These are phyloP conservation scores for Osmanthus fragrans DNA, from an alignment of 257 asterid species.

Conservation along the genomic window DNA sequence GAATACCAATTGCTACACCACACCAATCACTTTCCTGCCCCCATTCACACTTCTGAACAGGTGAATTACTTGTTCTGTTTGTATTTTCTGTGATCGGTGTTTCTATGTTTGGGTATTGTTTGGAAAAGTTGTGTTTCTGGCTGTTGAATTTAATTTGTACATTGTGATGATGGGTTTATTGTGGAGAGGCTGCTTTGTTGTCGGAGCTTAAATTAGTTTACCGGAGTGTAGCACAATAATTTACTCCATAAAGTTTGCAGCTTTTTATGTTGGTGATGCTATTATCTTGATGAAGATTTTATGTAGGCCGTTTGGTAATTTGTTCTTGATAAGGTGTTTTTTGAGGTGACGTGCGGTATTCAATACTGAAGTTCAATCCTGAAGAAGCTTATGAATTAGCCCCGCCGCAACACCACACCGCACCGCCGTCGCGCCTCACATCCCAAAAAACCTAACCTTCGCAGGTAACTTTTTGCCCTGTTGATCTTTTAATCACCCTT, in stretches of 20 bases:
- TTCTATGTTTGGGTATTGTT: neutral
- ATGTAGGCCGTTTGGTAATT: neutral
- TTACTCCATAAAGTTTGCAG: neutral
- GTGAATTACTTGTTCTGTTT: neutral
- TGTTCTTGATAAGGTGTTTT: neutral
- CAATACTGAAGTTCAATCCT: too few relatives aligned
- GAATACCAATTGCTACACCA: neutral
- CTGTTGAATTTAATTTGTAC: neutral
- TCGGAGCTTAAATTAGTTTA: neutral
- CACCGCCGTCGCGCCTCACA: too few relatives aligned
- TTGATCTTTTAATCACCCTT: neutral
- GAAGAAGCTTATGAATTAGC: too few relatives aligned
- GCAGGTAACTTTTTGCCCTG: too few relatives aligned
- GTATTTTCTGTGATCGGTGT: neutral
- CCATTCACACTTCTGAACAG: neutral
- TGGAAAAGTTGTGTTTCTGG: neutral
- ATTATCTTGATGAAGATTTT: neutral
- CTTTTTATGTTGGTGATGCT: neutral
- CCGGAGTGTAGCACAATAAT: neutral
- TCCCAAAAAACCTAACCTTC: too few relatives aligned
- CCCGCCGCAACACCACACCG: too few relatives aligned
- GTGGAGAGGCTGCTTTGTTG: neutral
- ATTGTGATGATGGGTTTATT: neutral
- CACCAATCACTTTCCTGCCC: neutral
- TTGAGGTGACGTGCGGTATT: neutral